phyloP scores from a whole-genome alignment of 108 stramenopile genomes.

The Skeletonema costatum region DNA sequence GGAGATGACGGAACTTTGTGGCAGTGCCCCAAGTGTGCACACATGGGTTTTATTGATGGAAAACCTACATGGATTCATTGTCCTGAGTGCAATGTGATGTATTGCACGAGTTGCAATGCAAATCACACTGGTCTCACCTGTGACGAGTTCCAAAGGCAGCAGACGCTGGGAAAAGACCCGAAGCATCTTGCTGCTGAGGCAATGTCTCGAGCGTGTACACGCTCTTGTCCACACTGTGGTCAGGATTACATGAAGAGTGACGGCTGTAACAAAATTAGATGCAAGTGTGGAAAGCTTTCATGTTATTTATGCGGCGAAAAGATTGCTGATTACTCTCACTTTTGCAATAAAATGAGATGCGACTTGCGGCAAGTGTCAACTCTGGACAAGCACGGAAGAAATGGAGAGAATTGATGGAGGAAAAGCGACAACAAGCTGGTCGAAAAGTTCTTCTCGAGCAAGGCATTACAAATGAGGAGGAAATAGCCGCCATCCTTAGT shows the following conservation, averaged over 20 bases:
- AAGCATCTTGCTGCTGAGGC: constrained; percentile 19
- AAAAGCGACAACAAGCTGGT: constrained; percentile 20
- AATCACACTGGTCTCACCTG: constrained; percentile 11
- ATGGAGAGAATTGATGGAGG: constrained; percentile 14
- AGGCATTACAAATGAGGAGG: constrained; percentile 9
- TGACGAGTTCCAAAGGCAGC: constrained; percentile 7
- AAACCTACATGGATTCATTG: constrained; percentile 18
- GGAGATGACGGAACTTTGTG: not conserved
- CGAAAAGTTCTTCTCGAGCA: constrained; percentile 15
- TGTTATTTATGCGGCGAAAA: constrained; percentile 22
- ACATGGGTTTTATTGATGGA: constrained; percentile 10
- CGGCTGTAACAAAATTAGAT: constrained; percentile 23
- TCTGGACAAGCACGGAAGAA: constrained; percentile 10
- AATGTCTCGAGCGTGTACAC: constrained; percentile 10
- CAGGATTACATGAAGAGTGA: constrained; percentile 19
- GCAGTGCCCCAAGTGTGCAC: not conserved
- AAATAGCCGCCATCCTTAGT: constrained; percentile 13
- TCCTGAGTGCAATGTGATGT: constrained; percentile 7
- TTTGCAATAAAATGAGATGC: constrained; percentile 2
- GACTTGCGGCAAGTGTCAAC: constrained; percentile 19
- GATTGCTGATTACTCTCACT: constrained; percentile 24
- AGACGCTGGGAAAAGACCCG: constrained; percentile 2
- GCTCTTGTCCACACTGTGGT: constrained; percentile 17
- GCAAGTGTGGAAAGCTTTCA: constrained; percentile 4
- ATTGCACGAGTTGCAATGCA: constrained; percentile 28